Base-by-base conservation (phyloP, 2,329 filamentous ascomycete species). In the Alternaria sp. region DNA sequence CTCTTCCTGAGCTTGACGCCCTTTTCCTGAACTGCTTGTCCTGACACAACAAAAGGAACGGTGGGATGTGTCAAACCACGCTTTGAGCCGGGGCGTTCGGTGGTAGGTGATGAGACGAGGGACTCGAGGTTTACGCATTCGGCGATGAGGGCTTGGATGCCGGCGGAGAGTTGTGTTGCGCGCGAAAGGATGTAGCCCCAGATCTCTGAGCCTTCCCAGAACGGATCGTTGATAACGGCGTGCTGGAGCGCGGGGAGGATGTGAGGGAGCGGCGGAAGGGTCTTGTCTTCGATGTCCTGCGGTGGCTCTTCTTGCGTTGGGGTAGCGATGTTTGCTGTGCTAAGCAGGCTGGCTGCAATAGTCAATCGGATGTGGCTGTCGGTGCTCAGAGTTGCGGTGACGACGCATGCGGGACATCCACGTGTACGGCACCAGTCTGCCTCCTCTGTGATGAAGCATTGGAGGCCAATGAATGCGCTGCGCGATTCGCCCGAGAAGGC, bases 401-500 rank as follows among this genome's bases (percentile, higher is more conserved):
- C 80, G 6, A 82, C 73, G 71, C 83, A 85, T 6, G 80, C 82
- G 73, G 86, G 85, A 72, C 86, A 88, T 27, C 85, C 85, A 27
- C 81, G 75, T 2, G 85, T 86, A 59, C 82, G 77, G 67, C 85
- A 86, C 85, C 85, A 88, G 63, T 87, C 84, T 60, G 84, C 82
- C 64, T 86, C 85, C 53, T 87, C 85, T 11, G 78, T 79, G 22
- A 88, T 73, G 60, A 88, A 86, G 74, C 85, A 87, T 63, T 87
- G 84, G 36, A 89, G 79, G 82, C 85, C 88, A 54, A 87, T 77
- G 69, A 86, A 88, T 1, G 86, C 85, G 60, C 82, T 82, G 45
- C 86, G 82, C 4, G 85, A 85, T 54, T 85, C 83, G 5, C 85
- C 84, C 2, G 82, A 80, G 72, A 87, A 88, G 3, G 85, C 86